Evolutionary conservation across 495 filamentous ascomycete genomes (phyloP), one percentile per base, ranked within the genome.

Genomic region (Penicillium steckii): DNA sequence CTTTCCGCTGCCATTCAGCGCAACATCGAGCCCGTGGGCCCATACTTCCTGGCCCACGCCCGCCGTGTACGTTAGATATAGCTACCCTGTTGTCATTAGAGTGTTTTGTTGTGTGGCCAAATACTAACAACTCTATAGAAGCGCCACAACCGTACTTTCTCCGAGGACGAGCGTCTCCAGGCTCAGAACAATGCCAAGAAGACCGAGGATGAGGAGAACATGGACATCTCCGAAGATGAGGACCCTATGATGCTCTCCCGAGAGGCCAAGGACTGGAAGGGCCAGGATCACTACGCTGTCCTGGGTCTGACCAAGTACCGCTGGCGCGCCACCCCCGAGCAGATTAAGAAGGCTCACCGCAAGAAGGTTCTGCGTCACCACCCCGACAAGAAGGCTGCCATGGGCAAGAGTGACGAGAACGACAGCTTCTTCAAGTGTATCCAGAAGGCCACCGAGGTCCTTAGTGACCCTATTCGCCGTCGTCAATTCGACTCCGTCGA

Each of bases 351-450:
- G 56, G 95, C 94, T 61, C 93, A 97, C 78, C 89, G 94, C 75
- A 97, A 97, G 85, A 98, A 98, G 85, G 94, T 97, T 50, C 86
- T 98, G 30, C 91, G 89, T 76, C 94, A 98, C 70, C 94, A 98
- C 67, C 94, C 94, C 48, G 94, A 98, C 66, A 98, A 98, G 86
- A 95, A 94, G 77, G 94, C 94, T 24, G 93, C 94, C 30, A 80
- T 85, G 45, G 71, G 72, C 30, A 90, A 94, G 54, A 81, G 77
- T 53, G 85, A 85, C 57, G 91, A 98, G 72, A 91, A 96, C 75
- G 94, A 98, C 74, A 88, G 85, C 62, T 98, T 98, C 82, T 98
- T 98, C 87, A 98, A 98, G 81, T 98, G 94, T 73, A 98, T 98
- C 70, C 94, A 98, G 78, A 96, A 96, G 71, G 94, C 94, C 52